phyloP scores from a whole-genome alignment of 2,329 filamentous ascomycete genomes.

The Penicillium sp. region DNA sequence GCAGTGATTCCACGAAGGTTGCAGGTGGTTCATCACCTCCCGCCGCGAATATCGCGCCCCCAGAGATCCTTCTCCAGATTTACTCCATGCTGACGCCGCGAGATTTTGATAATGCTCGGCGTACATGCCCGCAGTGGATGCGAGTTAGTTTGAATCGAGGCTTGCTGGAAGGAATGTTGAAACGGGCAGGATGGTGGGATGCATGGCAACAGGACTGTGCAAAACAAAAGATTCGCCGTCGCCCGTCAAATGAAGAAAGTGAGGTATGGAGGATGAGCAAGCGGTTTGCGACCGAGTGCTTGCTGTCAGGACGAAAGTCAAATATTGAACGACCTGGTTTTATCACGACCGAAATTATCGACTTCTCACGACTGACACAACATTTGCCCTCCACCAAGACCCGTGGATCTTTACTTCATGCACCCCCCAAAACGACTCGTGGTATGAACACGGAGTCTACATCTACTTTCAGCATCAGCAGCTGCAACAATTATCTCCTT shows the following conservation, averaged over 20 bases:
- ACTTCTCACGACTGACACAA: constrained; percentile 28
- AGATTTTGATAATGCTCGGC: constrained; percentile 60
- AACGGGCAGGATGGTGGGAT: constrained; percentile 55
- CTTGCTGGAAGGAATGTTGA: constrained; percentile 55
- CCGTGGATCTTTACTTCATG: constrained; percentile 14
- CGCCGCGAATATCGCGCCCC: constrained; percentile 40
- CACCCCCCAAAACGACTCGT: constrained; percentile 4
- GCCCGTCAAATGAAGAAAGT: constrained; percentile 40
- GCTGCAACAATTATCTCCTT: constrained; percentile 58
- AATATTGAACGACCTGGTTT: constrained; percentile 34
- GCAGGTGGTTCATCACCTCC: constrained; percentile 19
- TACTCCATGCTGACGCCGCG: constrained; percentile 46
- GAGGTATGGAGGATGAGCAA: constrained; percentile 45
- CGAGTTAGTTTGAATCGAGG: constrained; percentile 52
- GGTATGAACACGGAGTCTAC: constrained; percentile 13
- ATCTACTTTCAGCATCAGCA: constrained; percentile 53
- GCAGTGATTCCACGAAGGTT: background rate
- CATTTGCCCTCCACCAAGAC: constrained; percentile 12
- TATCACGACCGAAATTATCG: constrained; percentile 38
- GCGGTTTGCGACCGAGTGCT: constrained; percentile 50
- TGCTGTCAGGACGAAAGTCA: constrained; percentile 39
- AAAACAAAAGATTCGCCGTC: constrained; percentile 28
- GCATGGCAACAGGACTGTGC: constrained; percentile 35
- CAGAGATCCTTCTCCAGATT: constrained; percentile 52
- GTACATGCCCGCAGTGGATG: constrained; percentile 61